Conservation (phyloP, 495 filamentous ascomycete species). For the Massariosphaeria phaeospora region DNA sequence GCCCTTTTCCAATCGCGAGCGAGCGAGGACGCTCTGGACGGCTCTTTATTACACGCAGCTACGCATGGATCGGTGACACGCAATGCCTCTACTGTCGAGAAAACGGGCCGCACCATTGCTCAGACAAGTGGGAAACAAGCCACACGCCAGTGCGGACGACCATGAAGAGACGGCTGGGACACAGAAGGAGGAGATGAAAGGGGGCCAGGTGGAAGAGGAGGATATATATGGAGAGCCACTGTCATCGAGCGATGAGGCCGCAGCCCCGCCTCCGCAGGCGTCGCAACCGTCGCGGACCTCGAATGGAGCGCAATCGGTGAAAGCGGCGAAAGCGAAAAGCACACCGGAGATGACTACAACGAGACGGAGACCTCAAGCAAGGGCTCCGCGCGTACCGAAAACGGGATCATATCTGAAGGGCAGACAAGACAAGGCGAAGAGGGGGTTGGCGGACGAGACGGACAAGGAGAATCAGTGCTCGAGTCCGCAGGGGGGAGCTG, state of each 20-base stretch:
- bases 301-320: not conserved
- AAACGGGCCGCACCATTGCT: not conserved
- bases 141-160: not conserved
- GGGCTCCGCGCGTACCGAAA: not conserved
- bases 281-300: too few species aligned
- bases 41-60: too few species aligned
- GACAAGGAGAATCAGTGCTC: not conserved
- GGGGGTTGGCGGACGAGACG: not conserved
- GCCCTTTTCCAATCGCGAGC: not conserved
- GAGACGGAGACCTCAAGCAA: too few species aligned
- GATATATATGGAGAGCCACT: not conserved
- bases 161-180: not conserved
- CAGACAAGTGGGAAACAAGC: not conserved
- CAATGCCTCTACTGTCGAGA: too few species aligned
- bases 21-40: too few species aligned
- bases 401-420: not conserved
- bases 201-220: not conserved
- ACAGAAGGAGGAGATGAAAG: not conserved
- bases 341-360: not conserved
- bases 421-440: not conserved
- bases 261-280: too few species aligned
- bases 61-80: too few species aligned
- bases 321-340: not conserved
- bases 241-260: not conserved
- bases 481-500: not conserved